These are phyloP conservation scores for Citeromyces nyonsensis DNA, from an alignment of 805 yeast genomes.

Conservation along the genomic window DNA sequence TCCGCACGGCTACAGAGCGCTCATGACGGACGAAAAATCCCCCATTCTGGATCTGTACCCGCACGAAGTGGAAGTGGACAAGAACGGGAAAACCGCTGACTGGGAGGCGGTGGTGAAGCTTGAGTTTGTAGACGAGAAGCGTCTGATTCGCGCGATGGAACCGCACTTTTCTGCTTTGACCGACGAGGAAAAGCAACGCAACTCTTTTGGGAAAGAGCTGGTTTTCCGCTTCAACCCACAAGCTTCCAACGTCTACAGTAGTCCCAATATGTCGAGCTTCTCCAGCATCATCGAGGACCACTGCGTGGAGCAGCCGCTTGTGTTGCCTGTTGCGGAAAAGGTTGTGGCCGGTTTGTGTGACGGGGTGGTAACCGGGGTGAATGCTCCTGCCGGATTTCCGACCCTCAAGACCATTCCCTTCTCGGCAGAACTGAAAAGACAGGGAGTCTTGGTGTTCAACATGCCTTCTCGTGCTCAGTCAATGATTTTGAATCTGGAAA, in stretches of 20 bases:
- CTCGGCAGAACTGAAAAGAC: slow-evolving; percentile 31
- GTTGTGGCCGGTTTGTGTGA: slow-evolving; percentile 18
- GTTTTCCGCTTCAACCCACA: slow-evolving; percentile 67
- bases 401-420: slow-evolving; percentile 59
- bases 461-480: slow-evolving; percentile 77
- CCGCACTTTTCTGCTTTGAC: slow-evolving; percentile 48
- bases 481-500: slow-evolving; percentile 47
- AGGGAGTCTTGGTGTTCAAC: slow-evolving; percentile 66
- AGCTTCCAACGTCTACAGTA: slow-evolving; percentile 43
- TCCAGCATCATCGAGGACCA: slow-evolving; percentile 67
- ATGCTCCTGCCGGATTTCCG: slow-evolving; percentile 83
- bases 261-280: slow-evolving; percentile 69
- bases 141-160: slow-evolving; percentile 57
- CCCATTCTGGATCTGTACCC: slow-evolving; percentile 91
- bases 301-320: slow-evolving; percentile 49
- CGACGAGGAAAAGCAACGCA: slow-evolving; percentile 60
- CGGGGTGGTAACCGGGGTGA: slow-evolving; percentile 57
- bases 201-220: slow-evolving; percentile 58
- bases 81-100: slow-evolving; percentile 88
- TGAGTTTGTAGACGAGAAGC: slow-evolving; percentile 76
- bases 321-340: slow-evolving; percentile 30
- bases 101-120: slow-evolving; percentile 97
- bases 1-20: slow-evolving; percentile 60
- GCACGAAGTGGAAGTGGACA: slow-evolving; percentile 69
- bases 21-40: slow-evolving; percentile 77